Conservation (phyloP, 2,329 filamentous ascomycete genomes). For the Sporothrix curviconia region DNA sequence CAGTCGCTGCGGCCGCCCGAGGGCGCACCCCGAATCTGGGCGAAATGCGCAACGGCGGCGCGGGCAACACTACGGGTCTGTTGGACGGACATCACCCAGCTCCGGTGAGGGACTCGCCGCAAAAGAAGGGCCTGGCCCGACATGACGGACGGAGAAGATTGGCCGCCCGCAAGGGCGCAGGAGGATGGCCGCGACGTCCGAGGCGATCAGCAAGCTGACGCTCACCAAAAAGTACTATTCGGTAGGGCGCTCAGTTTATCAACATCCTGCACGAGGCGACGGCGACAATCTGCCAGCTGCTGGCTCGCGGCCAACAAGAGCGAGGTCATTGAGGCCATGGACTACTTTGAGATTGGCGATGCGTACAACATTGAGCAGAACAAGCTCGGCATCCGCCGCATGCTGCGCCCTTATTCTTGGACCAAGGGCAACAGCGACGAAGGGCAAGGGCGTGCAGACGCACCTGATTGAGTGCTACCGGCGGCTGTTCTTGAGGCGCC, state of each 20-base stretch:
- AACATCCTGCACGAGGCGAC: slow-evolving; percentile 82
- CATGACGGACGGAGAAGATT: slow-evolving; percentile 74
- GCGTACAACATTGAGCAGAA: slow-evolving; percentile 95
- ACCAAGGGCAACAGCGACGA: slow-evolving; percentile 99
- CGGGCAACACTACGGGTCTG: slow-evolving; percentile 59
- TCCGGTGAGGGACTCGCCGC: slow-evolving; percentile 60
- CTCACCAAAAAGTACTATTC: slow-evolving; percentile 85
- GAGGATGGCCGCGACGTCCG: slow-evolving; percentile 83
- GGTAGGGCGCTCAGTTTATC: slow-evolving; percentile 89
- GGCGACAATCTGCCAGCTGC: slow-evolving; percentile 71
- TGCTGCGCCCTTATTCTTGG: slow-evolving; percentile 97
- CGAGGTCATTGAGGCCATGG: slow-evolving; percentile 97
- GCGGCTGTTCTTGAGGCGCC: slow-evolving; percentile 94
- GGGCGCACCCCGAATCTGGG: slow-evolving; percentile 65
- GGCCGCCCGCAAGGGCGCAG: slow-evolving; percentile 68
- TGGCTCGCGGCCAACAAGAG: slow-evolving; percentile 96
- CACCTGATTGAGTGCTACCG: slow-evolving; percentile 97
- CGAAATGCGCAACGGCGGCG: slow-evolving; percentile 42
- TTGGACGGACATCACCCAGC: slow-evolving; percentile 83
- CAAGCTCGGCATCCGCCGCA: slow-evolving; percentile 84
- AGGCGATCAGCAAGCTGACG: slow-evolving; percentile 80
- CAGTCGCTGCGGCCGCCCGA: slow-evolving; percentile 73
- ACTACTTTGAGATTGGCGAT: slow-evolving; percentile 92
- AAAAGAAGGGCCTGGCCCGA: slow-evolving; percentile 40
- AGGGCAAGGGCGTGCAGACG: slow-evolving; percentile 92